These are phyloP conservation scores for Leptographium galeiforme DNA, from an alignment of 2,329 filamentous ascomycete species.

Conservation along the genomic window DNA sequence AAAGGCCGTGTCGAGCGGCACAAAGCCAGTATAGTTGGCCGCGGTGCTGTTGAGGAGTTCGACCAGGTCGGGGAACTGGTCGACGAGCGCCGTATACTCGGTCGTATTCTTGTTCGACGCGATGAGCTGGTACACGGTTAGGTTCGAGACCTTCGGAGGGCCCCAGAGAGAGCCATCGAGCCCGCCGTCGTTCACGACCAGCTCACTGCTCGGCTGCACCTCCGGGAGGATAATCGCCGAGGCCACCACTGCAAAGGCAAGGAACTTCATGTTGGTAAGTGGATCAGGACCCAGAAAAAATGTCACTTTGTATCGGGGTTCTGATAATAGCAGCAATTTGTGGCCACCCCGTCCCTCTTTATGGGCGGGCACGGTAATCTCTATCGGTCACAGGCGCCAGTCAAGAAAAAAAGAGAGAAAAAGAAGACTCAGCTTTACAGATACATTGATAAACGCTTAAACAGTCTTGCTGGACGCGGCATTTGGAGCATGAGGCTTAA, in stretches of 20 bases:
- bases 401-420: neutral
- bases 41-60: slow-evolving; percentile 60
- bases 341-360: too few relatives aligned
- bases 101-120: slow-evolving; percentile 62
- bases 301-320: too few relatives aligned
- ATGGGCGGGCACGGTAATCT: too few relatives aligned
- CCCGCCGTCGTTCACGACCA: slow-evolving; percentile 8
- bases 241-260: slow-evolving; percentile 11
- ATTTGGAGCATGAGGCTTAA: too few relatives aligned
- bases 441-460: too few relatives aligned
- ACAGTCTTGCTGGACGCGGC: too few relatives aligned
- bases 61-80: slow-evolving; percentile 59
- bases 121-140: slow-evolving; percentile 72
- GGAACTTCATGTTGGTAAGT: slow-evolving; percentile 12
- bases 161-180: neutral
- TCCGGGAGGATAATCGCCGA: slow-evolving; percentile 14
- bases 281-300: neutral
- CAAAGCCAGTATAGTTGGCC: slow-evolving; percentile 68
- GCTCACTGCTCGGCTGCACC: slow-evolving; percentile 8
- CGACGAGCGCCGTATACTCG: slow-evolving; percentile 62
- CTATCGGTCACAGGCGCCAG: too few relatives aligned
- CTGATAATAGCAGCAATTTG: too few relatives aligned
- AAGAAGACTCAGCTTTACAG: neutral
- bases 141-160: slow-evolving; percentile 25
- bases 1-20: slow-evolving; percentile 66